phyloP scores from a whole-genome alignment of 2,329 filamentous ascomycete genomes.

The Claviceps digitariae region DNA sequence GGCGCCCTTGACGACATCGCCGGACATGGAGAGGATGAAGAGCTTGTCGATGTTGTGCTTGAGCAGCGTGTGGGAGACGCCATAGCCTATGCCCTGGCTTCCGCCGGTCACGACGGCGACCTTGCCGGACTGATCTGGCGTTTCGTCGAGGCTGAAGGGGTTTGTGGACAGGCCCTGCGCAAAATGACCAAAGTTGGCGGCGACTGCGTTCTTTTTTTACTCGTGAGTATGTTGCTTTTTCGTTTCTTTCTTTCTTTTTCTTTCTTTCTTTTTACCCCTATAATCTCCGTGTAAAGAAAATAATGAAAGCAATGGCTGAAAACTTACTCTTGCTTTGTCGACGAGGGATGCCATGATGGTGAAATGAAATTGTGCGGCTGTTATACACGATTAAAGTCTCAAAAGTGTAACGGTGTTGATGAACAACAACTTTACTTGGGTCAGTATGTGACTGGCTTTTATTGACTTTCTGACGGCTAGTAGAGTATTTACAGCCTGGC shows the following conservation, averaged over 20 bases:
- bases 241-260: neutral
- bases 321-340: neutral
- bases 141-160: neutral
- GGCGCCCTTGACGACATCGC: neutral
- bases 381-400: no score
- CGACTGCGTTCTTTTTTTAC: neutral
- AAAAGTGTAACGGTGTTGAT: no score
- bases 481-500: no score
- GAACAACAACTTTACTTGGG: no score
- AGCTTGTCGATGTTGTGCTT: neutral
- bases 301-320: neutral
- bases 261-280: no score
- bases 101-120: neutral
- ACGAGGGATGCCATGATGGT: neutral
- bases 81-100: neutral
- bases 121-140: slow-evolving; percentile 1
- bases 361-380: neutral
- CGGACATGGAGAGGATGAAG: neutral
- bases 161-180: neutral
- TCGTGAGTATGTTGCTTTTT: neutral
- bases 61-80: neutral
- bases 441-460: neutral
- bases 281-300: no score
- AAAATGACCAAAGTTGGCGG: neutral
- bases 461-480: neutral